A percentile compares a stretch with the other conserved stretches of the same genome.
phyloP scores from a whole-genome alignment of 2,329 filamentous ascomycete species.

The Aspergillus fumigatiaffinis region DNA sequence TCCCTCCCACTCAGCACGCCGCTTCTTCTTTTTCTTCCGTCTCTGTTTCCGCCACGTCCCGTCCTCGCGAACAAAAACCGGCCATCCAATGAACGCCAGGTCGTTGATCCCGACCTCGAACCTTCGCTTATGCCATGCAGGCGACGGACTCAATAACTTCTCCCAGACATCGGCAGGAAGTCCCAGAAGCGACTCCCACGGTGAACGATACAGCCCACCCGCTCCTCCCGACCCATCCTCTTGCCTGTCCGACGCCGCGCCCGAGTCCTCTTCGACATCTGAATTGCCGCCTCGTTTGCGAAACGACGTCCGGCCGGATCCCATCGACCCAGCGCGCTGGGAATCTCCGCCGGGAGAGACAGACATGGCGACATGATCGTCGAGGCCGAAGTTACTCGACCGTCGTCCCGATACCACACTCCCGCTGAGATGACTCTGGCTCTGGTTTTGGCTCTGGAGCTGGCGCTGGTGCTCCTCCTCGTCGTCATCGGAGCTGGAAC shows the following conservation, averaged over 20 bases:
- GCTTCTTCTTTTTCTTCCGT: conserved; percentile 42
- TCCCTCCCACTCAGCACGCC: conserved; percentile 27
- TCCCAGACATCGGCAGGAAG: conserved; percentile 74
- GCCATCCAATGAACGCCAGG: conserved; percentile 75
- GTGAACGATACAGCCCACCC: conserved; percentile 22
- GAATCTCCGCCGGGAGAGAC: conserved; percentile 27
- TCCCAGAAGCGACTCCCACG: conserved; percentile 63
- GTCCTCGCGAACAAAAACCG: conserved; percentile 75
- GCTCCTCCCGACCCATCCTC: conserved; percentile 19
- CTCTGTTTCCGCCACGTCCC: conserved; percentile 70
- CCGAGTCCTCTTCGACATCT: conserved; percentile 32
- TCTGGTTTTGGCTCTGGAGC: conserved; percentile 8
- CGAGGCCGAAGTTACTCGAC: conserved; percentile 32
- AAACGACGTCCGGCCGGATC: conserved; percentile 27
- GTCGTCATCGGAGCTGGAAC: conserved; percentile 38
- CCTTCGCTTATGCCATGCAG: conserved; percentile 72
- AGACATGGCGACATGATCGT: conserved; percentile 25
- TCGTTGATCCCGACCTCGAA: conserved; percentile 82
- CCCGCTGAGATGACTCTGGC: conserved; percentile 16
- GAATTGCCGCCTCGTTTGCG: conserved; percentile 28
- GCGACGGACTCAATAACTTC: conserved; percentile 71
- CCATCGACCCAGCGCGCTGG: conserved; percentile 31
- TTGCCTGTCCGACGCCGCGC: conserved; percentile 24
- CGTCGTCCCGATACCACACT: conserved; percentile 24
- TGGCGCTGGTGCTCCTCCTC: conserved; percentile 28